phyloP scores from a whole-genome alignment of 2,329 filamentous ascomycete species.

The Cryoendolithus antarcticus region DNA sequence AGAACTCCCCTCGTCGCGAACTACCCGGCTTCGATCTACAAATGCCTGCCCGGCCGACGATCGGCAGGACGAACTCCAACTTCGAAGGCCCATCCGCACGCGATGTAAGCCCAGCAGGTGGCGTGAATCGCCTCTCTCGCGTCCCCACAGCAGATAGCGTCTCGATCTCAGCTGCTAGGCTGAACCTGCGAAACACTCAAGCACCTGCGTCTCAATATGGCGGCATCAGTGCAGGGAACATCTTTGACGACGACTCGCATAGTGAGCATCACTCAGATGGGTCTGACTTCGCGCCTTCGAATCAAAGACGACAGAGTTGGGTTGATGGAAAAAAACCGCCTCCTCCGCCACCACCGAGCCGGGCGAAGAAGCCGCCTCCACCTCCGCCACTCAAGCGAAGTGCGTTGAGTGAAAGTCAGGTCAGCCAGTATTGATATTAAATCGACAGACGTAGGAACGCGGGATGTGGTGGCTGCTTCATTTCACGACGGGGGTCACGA shows the following conservation, averaged over 20 bases:
- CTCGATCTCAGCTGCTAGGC: slow-evolving; percentile 34
- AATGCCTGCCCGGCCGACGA: slow-evolving; percentile 30
- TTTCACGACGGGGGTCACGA: too few species aligned
- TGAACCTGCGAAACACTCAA: slow-evolving; percentile 31
- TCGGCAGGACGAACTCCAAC: slow-evolving; percentile 38
- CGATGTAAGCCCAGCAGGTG: slow-evolving; percentile 39
- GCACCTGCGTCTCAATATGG: slow-evolving; percentile 19
- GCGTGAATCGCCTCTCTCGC: slow-evolving; percentile 35
- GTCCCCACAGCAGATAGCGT: slow-evolving; percentile 42
- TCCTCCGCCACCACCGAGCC: slow-evolving; percentile 42
- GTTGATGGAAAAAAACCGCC: slow-evolving; percentile 46
- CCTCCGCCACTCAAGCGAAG: slow-evolving; percentile 52
- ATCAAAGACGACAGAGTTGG: slow-evolving; percentile 11
- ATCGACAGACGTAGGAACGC: background rate
- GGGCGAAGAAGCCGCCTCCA: slow-evolving; percentile 52
- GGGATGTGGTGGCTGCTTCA: background rate
- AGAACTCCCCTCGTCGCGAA: slow-evolving; percentile 30
- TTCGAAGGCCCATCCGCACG: slow-evolving; percentile 48
- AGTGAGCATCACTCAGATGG: slow-evolving; percentile 21
- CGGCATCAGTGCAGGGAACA: slow-evolving; percentile 25
- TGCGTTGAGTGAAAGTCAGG: slow-evolving; percentile 30
- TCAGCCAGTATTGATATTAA: slow-evolving; percentile 17
- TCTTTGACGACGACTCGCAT: slow-evolving; percentile 40
- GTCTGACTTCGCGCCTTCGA: slow-evolving; percentile 16
- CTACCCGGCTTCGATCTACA: slow-evolving; percentile 31